phyloP scores from a whole-genome alignment of 306 rosid genomes.

The Prunus mongolica region DNA sequence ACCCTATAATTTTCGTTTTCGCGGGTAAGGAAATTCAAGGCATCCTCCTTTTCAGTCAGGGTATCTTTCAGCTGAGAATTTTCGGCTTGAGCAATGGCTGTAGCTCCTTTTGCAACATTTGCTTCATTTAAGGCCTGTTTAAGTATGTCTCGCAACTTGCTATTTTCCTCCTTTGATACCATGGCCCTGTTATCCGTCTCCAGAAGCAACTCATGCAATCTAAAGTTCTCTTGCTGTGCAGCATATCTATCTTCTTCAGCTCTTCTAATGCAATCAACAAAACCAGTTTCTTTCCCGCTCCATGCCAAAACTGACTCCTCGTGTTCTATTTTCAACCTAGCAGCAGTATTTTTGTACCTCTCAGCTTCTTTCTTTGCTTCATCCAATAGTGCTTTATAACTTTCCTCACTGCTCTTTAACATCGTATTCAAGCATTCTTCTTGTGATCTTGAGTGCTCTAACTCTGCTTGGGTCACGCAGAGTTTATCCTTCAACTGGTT shows the following conservation, averaged over 20 bases:
- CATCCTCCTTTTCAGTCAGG: slow-evolving; percentile 33
- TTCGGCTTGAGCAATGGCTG: slow-evolving; percentile 66
- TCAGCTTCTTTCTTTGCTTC: slow-evolving; percentile 63
- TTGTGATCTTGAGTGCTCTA: slow-evolving; percentile 51
- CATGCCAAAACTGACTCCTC: slow-evolving; percentile 74
- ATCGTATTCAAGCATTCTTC: slow-evolving; percentile 43
- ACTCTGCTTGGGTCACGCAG: slow-evolving; percentile 41
- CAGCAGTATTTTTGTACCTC: slow-evolving; percentile 46
- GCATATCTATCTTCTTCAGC: slow-evolving; percentile 61
- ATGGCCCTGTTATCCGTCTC: slow-evolving; percentile 35
- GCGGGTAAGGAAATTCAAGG: slow-evolving; percentile 33
- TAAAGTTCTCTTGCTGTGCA: slow-evolving; percentile 40
- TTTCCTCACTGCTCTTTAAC: slow-evolving; percentile 43
- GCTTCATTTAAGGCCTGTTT: slow-evolving; percentile 89
- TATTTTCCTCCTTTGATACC: slow-evolving; percentile 67
- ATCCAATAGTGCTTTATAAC: slow-evolving; percentile 36
- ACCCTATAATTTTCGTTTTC: slow-evolving; percentile 62
- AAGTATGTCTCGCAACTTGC: slow-evolving; percentile 72
- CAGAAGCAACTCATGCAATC: slow-evolving; percentile 28
- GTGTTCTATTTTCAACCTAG: slow-evolving; percentile 75
- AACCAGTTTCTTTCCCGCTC: slow-evolving; percentile 63
- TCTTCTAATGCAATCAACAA: slow-evolving; percentile 67
- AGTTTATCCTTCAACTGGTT: slow-evolving; percentile 49
- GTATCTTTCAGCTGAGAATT: slow-evolving; percentile 60
- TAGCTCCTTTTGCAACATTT: slow-evolving; percentile 73